These are phyloP conservation scores for Solanum pennellii DNA, from an alignment of 257 asterid genomes.

Conservation along the genomic window DNA sequence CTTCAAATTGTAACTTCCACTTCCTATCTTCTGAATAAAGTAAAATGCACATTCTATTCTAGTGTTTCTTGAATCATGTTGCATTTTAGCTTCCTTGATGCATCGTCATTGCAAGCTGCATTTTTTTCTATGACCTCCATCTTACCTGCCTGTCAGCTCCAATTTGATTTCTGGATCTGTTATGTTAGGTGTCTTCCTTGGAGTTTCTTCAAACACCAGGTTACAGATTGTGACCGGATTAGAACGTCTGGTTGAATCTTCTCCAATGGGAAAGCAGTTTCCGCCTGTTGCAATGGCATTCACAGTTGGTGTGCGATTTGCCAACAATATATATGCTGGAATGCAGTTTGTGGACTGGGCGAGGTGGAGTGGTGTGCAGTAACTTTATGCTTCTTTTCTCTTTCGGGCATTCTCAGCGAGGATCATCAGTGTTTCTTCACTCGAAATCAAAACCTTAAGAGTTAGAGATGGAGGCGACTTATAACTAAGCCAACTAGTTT, in stretches of 20 bases:
- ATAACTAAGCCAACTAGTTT: not conserved
- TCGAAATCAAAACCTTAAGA: not conserved
- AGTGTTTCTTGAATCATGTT: not conserved
- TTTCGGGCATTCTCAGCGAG: not conserved
- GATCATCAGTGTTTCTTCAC: not conserved
- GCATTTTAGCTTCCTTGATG: not conserved
- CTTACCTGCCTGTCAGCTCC: not conserved
- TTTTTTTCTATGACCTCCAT: not conserved
- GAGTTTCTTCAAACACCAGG: constrained; percentile 89
- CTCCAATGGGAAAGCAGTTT: constrained; percentile 53
- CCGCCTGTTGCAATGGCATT: constrained; percentile 83
- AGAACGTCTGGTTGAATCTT: constrained; percentile 78
- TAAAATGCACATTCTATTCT: not conserved
- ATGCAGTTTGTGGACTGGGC: constrained; percentile 99
- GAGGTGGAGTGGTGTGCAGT: constrained; percentile 78
- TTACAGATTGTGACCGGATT: constrained; percentile 85
- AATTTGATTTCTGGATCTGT: not conserved
- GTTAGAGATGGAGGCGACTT: not conserved
- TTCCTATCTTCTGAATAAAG: not conserved
- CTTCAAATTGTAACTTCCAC: not conserved
- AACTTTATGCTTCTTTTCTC: not conserved
- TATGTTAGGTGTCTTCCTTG: constrained; percentile 64
- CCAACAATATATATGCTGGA: constrained; percentile 89
- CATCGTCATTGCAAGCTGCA: not conserved
- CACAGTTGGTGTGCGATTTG: constrained; percentile 83